phyloP scores from a whole-genome alignment of 1,284 basidiomycete species.

The Malassezia sympodialis region DNA sequence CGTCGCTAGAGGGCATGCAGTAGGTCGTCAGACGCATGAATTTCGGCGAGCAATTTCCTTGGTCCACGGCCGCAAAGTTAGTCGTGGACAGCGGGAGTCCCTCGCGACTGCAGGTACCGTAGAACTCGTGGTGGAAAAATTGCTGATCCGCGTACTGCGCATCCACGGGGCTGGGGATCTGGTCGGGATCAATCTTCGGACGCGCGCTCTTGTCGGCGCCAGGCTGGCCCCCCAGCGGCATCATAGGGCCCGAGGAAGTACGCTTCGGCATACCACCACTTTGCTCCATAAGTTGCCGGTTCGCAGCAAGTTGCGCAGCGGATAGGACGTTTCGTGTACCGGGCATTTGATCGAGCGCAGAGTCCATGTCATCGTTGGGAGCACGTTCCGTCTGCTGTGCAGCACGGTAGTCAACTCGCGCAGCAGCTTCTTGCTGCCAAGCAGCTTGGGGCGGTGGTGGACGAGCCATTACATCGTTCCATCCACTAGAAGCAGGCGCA shows the following conservation, averaged over 20 bases:
- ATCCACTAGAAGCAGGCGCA: conserved; percentile 21
- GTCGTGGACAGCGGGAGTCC: conserved; percentile 67
- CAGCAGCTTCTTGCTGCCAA: conserved; percentile 42
- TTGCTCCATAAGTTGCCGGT: conserved; percentile 29
- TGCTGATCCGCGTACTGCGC: conserved; percentile 72
- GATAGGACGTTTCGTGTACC: conserved; percentile 41
- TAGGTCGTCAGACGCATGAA: conserved; percentile 61
- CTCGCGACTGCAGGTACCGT: conserved; percentile 64
- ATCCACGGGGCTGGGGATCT: conserved; percentile 83
- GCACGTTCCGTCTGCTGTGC: not conserved
- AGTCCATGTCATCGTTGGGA: conserved; percentile 18
- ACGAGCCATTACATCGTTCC: conserved; percentile 37
- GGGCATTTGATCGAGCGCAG: conserved; percentile 43
- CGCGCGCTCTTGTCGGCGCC: conserved; percentile 48
- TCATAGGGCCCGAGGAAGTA: not conserved
- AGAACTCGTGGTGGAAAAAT: conserved; percentile 67
- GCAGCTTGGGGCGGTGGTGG: conserved; percentile 31
- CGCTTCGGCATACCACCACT: not conserved
- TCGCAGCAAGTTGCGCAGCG: conserved; percentile 33
- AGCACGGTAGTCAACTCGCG: conserved; percentile 1
- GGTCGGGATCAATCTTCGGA: conserved; percentile 73
- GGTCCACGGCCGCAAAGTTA: conserved; percentile 79
- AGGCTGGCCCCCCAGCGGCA: not conserved
- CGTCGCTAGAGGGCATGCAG: conserved; percentile 66
- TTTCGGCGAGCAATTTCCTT: conserved; percentile 66